Conservation (phyloP, 1,284 basidiomycete species). For the Ustilago trichophora region DNA sequence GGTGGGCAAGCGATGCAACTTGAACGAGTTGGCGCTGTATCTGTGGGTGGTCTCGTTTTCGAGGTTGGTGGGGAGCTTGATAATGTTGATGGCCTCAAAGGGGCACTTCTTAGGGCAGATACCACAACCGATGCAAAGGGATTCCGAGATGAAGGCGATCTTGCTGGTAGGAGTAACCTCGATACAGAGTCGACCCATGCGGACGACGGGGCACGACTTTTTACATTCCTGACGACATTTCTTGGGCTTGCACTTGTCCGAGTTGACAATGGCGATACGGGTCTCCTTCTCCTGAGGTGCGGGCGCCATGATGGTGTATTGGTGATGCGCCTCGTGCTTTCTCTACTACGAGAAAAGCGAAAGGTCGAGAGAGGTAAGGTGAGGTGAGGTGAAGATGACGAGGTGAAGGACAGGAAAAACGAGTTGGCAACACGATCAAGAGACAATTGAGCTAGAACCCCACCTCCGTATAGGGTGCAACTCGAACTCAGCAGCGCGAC, state of each 20-base stretch:
- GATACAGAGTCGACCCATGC: slow-evolving; percentile 64
- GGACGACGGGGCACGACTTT: slow-evolving; percentile 65
- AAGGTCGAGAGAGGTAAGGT: not conserved
- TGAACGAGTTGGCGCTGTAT: slow-evolving; percentile 67
- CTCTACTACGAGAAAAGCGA: not conserved
- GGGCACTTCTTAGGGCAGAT: slow-evolving; percentile 67
- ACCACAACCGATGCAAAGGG: slow-evolving; percentile 66
- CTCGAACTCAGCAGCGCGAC: slow-evolving; percentile 8
- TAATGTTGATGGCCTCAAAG: slow-evolving; percentile 67
- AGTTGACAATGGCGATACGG: slow-evolving; percentile 65
- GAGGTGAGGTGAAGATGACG: slow-evolving; percentile 7
- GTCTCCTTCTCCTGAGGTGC: slow-evolving; percentile 59
- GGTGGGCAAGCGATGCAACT: slow-evolving; percentile 64
- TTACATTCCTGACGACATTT: slow-evolving; percentile 67
- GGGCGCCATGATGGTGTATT: slow-evolving; percentile 41
- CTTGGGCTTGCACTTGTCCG: slow-evolving; percentile 66
- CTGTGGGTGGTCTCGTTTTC: slow-evolving; percentile 66
- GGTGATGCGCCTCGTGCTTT: slow-evolving; percentile 16
- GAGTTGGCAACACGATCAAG: too few species aligned
- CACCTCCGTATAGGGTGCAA: too few species aligned
- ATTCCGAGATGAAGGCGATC: slow-evolving; percentile 65
- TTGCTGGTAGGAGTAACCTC: slow-evolving; percentile 61
- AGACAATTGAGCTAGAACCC: too few species aligned
- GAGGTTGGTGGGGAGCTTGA: slow-evolving; percentile 66
- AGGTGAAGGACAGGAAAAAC: too few species aligned